Conservation (phyloP, 371 early-diverging fungal genomes). For the Nematocida sp. region DNA sequence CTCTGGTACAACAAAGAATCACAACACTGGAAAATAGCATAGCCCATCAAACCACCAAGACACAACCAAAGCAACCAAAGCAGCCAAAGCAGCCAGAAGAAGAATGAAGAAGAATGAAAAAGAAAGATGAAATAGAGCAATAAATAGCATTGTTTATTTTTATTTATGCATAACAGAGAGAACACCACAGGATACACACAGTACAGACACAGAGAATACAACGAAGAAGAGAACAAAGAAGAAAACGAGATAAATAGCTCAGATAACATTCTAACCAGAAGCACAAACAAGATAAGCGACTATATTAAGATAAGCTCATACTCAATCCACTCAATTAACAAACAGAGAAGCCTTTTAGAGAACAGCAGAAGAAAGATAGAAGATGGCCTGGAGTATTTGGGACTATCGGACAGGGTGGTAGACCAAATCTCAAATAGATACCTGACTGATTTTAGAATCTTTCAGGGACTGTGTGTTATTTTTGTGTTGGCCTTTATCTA, state of each 20-base stretch:
- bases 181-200: background rate
- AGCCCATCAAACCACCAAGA: background rate
- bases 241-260: background rate
- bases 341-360: constrained; percentile 20
- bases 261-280: constrained; percentile 13
- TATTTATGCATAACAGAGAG: background rate
- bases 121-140: constrained; percentile 12
- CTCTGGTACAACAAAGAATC: background rate
- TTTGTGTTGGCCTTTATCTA: constrained; percentile 40
- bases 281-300: constrained; percentile 37
- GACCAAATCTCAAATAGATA: constrained; percentile 49
- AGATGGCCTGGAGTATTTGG: constrained; percentile 45
- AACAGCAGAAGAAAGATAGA: constrained; percentile 41
- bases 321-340: constrained; percentile 41
- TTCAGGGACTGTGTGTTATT: constrained; percentile 13
- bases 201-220: background rate
- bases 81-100: background rate
- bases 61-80: background rate
- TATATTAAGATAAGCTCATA: constrained; percentile 48
- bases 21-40: background rate
- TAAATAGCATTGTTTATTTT: constrained; percentile 18
- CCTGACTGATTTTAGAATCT: constrained; percentile 37
- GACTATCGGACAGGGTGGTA: constrained; percentile 29
- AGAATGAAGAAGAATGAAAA: constrained; percentile 1
- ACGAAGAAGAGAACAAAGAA: background rate